Base-by-base conservation (phyloP, 1,284 basidiomycete genomes). In the Singerocomus inundabilis region DNA sequence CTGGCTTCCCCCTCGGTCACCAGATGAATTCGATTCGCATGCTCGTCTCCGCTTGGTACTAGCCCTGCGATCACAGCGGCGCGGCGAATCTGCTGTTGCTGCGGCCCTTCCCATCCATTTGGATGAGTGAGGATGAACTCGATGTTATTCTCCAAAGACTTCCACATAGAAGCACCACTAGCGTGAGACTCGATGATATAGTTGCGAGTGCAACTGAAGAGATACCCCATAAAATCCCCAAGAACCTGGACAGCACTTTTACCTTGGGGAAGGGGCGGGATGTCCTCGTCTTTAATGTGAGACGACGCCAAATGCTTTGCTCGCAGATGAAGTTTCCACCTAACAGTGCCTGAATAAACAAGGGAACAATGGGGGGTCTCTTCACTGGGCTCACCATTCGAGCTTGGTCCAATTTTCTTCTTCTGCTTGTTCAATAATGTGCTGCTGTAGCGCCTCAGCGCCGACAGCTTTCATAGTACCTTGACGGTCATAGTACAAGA, bases 301-400 rank as follows among this genome's bases (percentile, higher is more conserved):
- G 55, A 51, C 25, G 55, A 53, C 42, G 51, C 53, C 42, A 71
- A 51, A 9, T 67, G 63, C 25, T 60, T 55, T 4, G 77, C 70
- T 5, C 76, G 73, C 13, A 84, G 60, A 53, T 81, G 73, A 1
- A 84, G 66, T 54, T 83, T 82, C 69, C 81, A 83, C 81, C 81
- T 83, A 18, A 24, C 5, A 25, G 0, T 8, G 15, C 43, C 25
- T 7, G 18, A 21, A 35, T 61, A 6, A 57, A 35, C 18, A 29
- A 35, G 30, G 11, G 7, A 3, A 13, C 8, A 18, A 28, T 5
- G n/a, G 13, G 11, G 11, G 11, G 7, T 25, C 3, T 21, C 28
- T 8, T 12, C 25, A 4, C 5, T 6, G 21, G 43, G 36, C 67
- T 34, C 51, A 79, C 81, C 80, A 82, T 64, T 78, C 73, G 0